Percentiles rank a stretch among this genome's conserved stretches.
These are phyloP conservation scores for Chlorella sorokiniana DNA, from an alignment of 139 green algal genomes.

Conservation along the genomic window DNA sequence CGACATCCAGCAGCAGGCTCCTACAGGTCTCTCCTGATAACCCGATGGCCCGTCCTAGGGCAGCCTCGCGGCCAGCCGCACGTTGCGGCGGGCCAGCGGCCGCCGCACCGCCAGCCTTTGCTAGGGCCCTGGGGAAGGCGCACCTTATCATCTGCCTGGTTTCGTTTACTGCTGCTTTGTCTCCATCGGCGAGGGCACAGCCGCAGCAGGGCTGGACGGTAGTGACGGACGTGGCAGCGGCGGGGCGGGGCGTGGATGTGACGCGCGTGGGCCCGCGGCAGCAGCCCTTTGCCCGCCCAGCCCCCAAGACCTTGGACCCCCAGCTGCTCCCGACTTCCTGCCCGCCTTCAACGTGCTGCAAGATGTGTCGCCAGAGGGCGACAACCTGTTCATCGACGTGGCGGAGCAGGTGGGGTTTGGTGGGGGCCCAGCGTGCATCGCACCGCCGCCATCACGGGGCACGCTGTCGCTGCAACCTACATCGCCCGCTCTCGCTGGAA, in stretches of 20 bases:
- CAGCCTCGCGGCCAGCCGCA: no score
- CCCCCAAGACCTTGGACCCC: conserved; percentile 32
- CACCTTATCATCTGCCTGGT: not conserved
- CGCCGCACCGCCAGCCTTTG: no score
- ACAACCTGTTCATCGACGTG: conserved; percentile 25
- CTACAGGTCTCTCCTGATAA: no score
- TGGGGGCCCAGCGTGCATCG: not conserved
- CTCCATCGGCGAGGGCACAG: not conserved
- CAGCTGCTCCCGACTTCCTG: conserved; percentile 41
- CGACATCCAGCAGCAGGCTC: no score
- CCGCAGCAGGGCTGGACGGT: conserved; percentile 10
- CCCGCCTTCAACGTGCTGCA: conserved; percentile 42
- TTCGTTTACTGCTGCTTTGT: not conserved
- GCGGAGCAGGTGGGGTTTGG: not conserved
- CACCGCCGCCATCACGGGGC: no score
- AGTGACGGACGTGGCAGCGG: not conserved
- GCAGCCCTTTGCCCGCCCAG: conserved; percentile 16
- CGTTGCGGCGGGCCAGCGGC: no score
- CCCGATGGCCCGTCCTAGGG: no score
- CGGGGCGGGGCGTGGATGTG: not conserved
- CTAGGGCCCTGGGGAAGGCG: no score
- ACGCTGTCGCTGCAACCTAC: no score
- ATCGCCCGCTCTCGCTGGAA: not conserved
- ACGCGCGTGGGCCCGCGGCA: not conserved
- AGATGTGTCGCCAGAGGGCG: conserved; percentile 12